phyloP scores from a whole-genome alignment of 75 land plant species.

The Adiantum capillusveneris region DNA sequence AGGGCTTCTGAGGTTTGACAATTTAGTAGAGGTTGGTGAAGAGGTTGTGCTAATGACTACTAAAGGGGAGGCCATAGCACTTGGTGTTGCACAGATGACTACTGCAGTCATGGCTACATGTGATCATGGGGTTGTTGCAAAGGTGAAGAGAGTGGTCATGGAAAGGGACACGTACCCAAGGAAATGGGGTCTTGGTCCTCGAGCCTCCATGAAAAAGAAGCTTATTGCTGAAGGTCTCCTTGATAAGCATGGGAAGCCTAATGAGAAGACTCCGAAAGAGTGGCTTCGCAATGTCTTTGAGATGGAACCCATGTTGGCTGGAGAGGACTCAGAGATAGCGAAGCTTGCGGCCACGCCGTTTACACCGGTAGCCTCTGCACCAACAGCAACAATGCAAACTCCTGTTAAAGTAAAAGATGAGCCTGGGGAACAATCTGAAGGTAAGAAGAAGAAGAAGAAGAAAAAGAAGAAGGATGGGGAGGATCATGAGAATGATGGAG shows the following conservation, averaged over 20 bases:
- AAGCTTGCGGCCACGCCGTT: slow-evolving; percentile 35
- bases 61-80: slow-evolving; percentile 92
- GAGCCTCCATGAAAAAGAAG: slow-evolving; percentile 88
- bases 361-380: not conserved
- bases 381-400: slow-evolving; percentile 7
- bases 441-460: slow-evolving; percentile 13
- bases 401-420: slow-evolving; percentile 4
- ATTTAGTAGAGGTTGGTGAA: slow-evolving; percentile 76
- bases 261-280: slow-evolving; percentile 64
- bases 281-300: slow-evolving; percentile 49
- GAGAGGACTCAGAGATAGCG: slow-evolving; percentile 58
- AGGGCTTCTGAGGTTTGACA: slow-evolving; percentile 85
- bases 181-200: slow-evolving; percentile 95
- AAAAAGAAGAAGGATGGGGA: slow-evolving; percentile 4
- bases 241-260: slow-evolving; percentile 92
- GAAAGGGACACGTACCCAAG: slow-evolving; percentile 94
- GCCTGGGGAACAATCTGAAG: slow-evolving; percentile 3
- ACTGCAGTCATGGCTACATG: slow-evolving; percentile 96
- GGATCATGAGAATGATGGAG: slow-evolving; percentile 25
- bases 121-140: slow-evolving; percentile 91
- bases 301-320: slow-evolving; percentile 39
- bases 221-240: slow-evolving; percentile 72
- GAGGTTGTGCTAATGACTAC: slow-evolving; percentile 96
- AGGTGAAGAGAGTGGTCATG: slow-evolving; percentile 96
- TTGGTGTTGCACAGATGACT: slow-evolving; percentile 93